Evolutionary conservation across 495 filamentous ascomycete genomes (phyloP), one percentile per base, ranked within the genome.

Genomic region (Physcia stellaris): DNA sequence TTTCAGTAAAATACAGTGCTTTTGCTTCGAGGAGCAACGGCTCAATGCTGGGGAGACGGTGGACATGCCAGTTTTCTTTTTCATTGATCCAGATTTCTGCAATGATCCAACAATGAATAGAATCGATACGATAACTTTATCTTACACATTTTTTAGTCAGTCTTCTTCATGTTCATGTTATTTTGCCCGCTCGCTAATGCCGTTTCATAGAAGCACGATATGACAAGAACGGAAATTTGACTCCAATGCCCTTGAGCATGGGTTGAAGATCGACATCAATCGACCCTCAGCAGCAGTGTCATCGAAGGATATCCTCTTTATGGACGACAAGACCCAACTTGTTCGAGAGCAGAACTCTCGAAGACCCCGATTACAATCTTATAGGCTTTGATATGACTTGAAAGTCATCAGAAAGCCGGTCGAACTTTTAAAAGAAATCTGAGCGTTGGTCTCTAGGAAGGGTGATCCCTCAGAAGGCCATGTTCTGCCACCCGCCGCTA

Each of bases 41-140:
- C 61, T 98, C 36, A 88, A 86, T 56, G 88, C 86, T 17, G 86
- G 88, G 19, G 92, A 99, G 66, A 86, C 86, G 24, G 92, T 99
- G 37, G 92, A 99, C 64, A 99, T 99, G 92, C 92, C 92, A 2
- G 92, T 99, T 4, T 96, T 99, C 64, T 99, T 99, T 55, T 99
- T 94, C 59, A 81, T 99, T 50, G 92, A 99, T 55, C 92, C 92
- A 4, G 92, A 95, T 47, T 82, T 96, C 62, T 66, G 84, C 31
- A 82, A 83, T 42, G 92, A 99, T 60, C 66, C 87, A 15, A 82
- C 77, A 32, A 96, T 95, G 90, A 79, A 70, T 58, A 82, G 80
- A 0, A 85, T 99, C 48, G 85, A 94, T 60, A 90, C 83, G 17
- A 82, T 99, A 35, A 96, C 90, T 33, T 59, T 99, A 54, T 87